Evolutionary conservation across 2,329 filamentous ascomycete genomes (phyloP).

Genomic region (Aureobasidium subglaciale): DNA sequence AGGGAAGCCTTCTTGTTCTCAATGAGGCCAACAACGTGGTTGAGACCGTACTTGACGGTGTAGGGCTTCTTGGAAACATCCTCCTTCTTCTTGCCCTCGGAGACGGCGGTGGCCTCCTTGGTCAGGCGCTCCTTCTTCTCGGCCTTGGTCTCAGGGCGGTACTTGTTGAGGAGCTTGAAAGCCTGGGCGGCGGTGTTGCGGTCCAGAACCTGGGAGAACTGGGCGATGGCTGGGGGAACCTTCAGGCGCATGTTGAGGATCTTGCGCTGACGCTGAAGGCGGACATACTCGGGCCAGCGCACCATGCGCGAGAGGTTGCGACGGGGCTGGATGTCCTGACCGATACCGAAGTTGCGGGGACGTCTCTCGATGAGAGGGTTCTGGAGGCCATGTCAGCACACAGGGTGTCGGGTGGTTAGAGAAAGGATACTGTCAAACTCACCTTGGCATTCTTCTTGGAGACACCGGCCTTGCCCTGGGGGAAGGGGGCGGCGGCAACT

Average conservation of each 20-base stretch:
- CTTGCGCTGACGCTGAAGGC: slow-evolving; percentile 90
- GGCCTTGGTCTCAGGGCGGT: slow-evolving; percentile 96
- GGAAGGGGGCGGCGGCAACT: slow-evolving; percentile 93
- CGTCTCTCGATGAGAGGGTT: slow-evolving; percentile 99
- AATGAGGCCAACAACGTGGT: slow-evolving; percentile 95
- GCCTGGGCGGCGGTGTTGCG: slow-evolving; percentile 93
- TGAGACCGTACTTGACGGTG: slow-evolving; percentile 98
- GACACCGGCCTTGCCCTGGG: slow-evolving; percentile 77
- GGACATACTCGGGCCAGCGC: slow-evolving; percentile 99
- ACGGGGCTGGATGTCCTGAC: slow-evolving; percentile 95
- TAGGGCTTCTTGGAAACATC: slow-evolving; percentile 99
- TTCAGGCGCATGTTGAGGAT: slow-evolving; percentile 98
- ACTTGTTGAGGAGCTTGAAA: slow-evolving; percentile 99
- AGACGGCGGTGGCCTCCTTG: slow-evolving; percentile 95
- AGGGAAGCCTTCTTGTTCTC: slow-evolving; percentile 99
- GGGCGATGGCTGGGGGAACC: slow-evolving; percentile 92
- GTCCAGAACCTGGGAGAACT: slow-evolving; percentile 97
- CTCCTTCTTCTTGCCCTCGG: slow-evolving; percentile 99
- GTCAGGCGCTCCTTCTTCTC: slow-evolving; percentile 99
- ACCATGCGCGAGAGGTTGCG: slow-evolving; percentile 98
- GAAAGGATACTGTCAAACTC: slow-evolving; percentile 35
- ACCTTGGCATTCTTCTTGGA: slow-evolving; percentile 97
- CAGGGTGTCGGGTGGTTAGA: neutral
- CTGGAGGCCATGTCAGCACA: slow-evolving; percentile 40
- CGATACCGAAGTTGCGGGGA: slow-evolving; percentile 94